These are phyloP conservation scores for Aurantiochytrium sp. DNA, from an alignment of 108 stramenopile species.

Conservation along the genomic window DNA sequence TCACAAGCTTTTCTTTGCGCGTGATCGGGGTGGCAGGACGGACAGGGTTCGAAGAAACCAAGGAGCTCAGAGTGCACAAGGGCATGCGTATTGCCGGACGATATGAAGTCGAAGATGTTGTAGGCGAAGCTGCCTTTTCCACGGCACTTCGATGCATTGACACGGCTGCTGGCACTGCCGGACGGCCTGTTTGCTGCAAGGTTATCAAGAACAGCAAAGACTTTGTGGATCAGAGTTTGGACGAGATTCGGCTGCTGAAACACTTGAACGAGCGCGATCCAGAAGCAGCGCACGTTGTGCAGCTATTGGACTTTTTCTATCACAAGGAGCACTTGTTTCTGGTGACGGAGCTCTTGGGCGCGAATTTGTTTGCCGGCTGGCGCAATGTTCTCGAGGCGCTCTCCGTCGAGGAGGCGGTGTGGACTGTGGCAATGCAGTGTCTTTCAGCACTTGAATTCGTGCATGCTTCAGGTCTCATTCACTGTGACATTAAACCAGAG, in stretches of 20 bases:
- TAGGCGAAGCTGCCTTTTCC: slow-evolving; percentile 89
- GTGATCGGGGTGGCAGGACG: slow-evolving; percentile 23
- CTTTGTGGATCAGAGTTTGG: slow-evolving; percentile 94
- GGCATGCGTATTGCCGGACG: slow-evolving; percentile 65
- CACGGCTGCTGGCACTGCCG: slow-evolving; percentile 30
- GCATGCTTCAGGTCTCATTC: slow-evolving; percentile 77
- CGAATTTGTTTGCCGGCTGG: slow-evolving; percentile 75
- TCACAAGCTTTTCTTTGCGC: slow-evolving; percentile 11
- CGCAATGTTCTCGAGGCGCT: background rate
- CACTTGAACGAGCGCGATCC: slow-evolving; percentile 62
- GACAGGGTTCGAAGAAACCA: slow-evolving; percentile 40
- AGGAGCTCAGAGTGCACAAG: slow-evolving; percentile 16
- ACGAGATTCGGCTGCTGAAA: slow-evolving; percentile 92
- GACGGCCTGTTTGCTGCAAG: slow-evolving; percentile 82
- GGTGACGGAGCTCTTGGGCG: slow-evolving; percentile 86
- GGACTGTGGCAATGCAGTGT: slow-evolving; percentile 76
- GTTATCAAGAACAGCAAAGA: slow-evolving; percentile 98
- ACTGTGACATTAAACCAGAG: slow-evolving; percentile 97
- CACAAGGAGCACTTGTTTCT: slow-evolving; percentile 92
- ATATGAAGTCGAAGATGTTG: slow-evolving; percentile 75
- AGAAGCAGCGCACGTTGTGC: slow-evolving; percentile 68
- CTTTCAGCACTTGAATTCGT: slow-evolving; percentile 82
- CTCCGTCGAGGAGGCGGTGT: slow-evolving; percentile 70
- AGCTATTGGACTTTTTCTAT: slow-evolving; percentile 88
- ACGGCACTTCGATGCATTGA: slow-evolving; percentile 84